Evolutionary conservation across 2,329 filamentous ascomycete species (phyloP), one percentile per base, ranked within the genome.

Genomic region (Fusarium decemcellulare): DNA sequence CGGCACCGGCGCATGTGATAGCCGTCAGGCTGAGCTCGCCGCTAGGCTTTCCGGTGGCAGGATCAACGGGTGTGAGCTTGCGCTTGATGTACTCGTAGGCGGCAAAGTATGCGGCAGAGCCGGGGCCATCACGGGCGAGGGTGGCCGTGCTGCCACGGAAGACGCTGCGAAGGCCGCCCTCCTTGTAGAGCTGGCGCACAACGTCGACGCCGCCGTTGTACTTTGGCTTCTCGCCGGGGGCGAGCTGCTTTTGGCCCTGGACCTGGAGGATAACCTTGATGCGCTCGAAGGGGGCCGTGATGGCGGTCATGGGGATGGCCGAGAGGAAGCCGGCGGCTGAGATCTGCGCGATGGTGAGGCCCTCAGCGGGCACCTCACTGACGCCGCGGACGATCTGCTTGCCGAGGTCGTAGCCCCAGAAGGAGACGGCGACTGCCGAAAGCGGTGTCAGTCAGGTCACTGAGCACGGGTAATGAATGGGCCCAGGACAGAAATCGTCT

Each of bases 211-310:
- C 94, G 77, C 95, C 95, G 46, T 86, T 88, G 86, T 98, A 98
- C 77, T 93, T 94, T 15, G 94, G 95, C 82, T 97, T 97, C 84
- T 98, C 92, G 76, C 95, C 95, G 0, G 95, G 93, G 1, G 91
- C 90, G 42, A 96, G 91, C 81, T 93, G 89, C 82, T 95, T 94
- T 82, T 98, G 94, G 76, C 94, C 95, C 83, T 98, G 96, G 72
- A 98, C 97, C 81, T 99, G 96, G 2, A 99, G 91, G 69, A 99
- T 94, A 59, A 99, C 95, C 84, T 99, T 99, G 74, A 99, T 94
- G 77, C 96, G 95, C 87, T 99, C 96, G 80, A 99, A 98, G 65
- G 96, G 96, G 6, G 96, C 96, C n/a, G 96, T 98, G 84, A 99
- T 98, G 81, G 93, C 83, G 5, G 96, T 99, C 94, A 97, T 97